Base-by-base conservation (phyloP, 768 basidiomycete species). In the Russula sp. region DNA sequence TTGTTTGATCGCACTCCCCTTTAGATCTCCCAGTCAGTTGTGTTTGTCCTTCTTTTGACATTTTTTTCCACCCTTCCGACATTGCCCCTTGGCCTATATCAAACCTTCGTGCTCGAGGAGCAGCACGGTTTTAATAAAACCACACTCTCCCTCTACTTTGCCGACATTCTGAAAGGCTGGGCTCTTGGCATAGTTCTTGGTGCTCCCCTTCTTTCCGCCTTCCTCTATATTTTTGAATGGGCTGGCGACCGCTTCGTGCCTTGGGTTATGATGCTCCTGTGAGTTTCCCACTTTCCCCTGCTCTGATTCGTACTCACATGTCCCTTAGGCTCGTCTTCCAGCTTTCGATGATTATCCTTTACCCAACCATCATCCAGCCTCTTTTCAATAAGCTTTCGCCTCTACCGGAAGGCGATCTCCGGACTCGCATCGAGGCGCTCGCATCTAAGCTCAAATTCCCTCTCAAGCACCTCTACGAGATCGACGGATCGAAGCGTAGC, bases 101-200 rank as follows among this genome's bases (percentile, higher is more conserved):
- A 85, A 64, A 97, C 93, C 3, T 99, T 99, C 71, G 89, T 94
- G 6, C 79, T 98, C 44, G 97, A 98, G 75, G 89, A 96, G 72
- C 89, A 87, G 67, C 93, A 97, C 67, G 95, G 95, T 0, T 98
- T 98, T 80, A 99, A 98, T 82, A 97, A 98, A 77, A 94, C 86
- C 6, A 91, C 94, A 0, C 82, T 84, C 1, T 69, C 69, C 16
- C 77, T 95, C 4, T 98, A 91, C 74, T 72, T 94, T 57, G 75
- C 80, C 2, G 96, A 99, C 73, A 71, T 91, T 42, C 35, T 95
- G 70, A 98, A 97, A 74, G 80, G 85, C 37, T 93, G 86, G 88
- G 75, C 76, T 10, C 72, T 96, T 56, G 84, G 82, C 10, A 80
- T 87, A 61, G 81, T 74, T 48, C 77, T 98, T 18, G 92, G 94